Conservation (phyloP, 768 basidiomycete species). For the Agrocybe praecox region DNA sequence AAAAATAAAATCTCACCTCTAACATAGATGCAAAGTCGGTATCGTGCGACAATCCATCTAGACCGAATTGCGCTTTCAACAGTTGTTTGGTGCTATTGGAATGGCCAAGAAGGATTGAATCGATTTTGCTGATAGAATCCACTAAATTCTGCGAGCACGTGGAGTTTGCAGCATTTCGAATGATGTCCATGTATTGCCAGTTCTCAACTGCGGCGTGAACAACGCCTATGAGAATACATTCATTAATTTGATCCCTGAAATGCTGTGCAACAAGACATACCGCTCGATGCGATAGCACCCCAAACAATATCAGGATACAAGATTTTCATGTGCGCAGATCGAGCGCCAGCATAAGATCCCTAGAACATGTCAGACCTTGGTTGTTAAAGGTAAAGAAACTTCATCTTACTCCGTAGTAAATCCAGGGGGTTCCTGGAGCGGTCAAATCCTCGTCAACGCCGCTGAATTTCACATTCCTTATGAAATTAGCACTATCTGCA, state of each 20-base stretch:
- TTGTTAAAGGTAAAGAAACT: background rate
- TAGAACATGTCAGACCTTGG: constrained; percentile 22
- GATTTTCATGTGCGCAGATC: constrained; percentile 88
- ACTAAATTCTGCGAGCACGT: constrained; percentile 62
- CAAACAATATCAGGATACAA: constrained; percentile 88
- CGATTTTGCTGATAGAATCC: constrained; percentile 60
- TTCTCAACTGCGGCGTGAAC: constrained; percentile 82
- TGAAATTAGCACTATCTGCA: constrained; percentile 92
- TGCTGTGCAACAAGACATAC: constrained; percentile 34
- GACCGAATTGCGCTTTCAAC: constrained; percentile 79
- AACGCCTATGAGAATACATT: constrained; percentile 53
- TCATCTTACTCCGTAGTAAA: constrained; percentile 83
- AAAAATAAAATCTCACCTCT: constrained; percentile 40
- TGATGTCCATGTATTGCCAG: constrained; percentile 90
- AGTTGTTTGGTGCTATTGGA: constrained; percentile 37
- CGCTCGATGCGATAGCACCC: constrained; percentile 89
- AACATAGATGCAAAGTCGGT: constrained; percentile 78
- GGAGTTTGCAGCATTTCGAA: constrained; percentile 67
- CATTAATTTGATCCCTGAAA: background rate
- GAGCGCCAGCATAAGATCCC: constrained; percentile 93
- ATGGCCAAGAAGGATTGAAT: constrained; percentile 54
- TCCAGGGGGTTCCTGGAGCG: constrained; percentile 79
- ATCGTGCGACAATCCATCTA: constrained; percentile 66
- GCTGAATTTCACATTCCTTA: constrained; percentile 74
- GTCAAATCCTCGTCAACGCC: constrained; percentile 74